Base-by-base conservation (phyloP, 768 basidiomycete genomes). In the Austroboletus festivus region DNA sequence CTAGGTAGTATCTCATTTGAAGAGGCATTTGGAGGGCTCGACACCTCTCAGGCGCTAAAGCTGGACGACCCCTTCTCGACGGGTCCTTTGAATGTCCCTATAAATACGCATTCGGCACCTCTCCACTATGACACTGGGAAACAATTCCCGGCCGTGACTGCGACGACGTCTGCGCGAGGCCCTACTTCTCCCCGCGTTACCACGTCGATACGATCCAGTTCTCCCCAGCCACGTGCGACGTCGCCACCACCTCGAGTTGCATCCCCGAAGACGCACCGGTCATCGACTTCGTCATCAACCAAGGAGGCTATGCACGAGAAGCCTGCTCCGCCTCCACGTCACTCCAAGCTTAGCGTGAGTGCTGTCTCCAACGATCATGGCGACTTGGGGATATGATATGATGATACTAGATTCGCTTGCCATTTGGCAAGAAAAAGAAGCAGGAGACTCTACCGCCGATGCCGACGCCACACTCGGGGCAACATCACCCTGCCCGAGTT, bases 321-420 rank as follows among this genome's bases (percentile, higher is more conserved):
- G 59, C 80, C 83, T 13, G 57, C 73, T 19, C 65, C 78, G n/a
- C 57, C 72, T 2, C 65, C 76, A 42, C 77, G 83, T 51, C 80
- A 81, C 56, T 88, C 87, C 23, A 88, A 88, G 63, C 71, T 89
- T 45, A 91, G 86, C 55, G 89, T 90, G 70, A 71, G 86, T 78
- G 11, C 4, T 51, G 31, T 38, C 24, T 41, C 35, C 31, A 16
- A 42, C 28, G 38, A 43, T 40, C 9, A 13, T 31, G 38, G 42
- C 51, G 22, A 55, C 39, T 52, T n/a, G 28, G 28, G 5, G 5
- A 28, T 5, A 5, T 28, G 12, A 28, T 12, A 12, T 6, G 28
- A 28, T 6, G 7, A 6, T 12, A 28, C 7, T 30, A 57, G 89
- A 78, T 92, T 54, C 89, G 86, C 46, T 67, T 92, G 50, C 88